These are phyloP conservation scores for Malus hybrid DNA, from an alignment of 331 rosid species.

Conservation along the genomic window DNA sequence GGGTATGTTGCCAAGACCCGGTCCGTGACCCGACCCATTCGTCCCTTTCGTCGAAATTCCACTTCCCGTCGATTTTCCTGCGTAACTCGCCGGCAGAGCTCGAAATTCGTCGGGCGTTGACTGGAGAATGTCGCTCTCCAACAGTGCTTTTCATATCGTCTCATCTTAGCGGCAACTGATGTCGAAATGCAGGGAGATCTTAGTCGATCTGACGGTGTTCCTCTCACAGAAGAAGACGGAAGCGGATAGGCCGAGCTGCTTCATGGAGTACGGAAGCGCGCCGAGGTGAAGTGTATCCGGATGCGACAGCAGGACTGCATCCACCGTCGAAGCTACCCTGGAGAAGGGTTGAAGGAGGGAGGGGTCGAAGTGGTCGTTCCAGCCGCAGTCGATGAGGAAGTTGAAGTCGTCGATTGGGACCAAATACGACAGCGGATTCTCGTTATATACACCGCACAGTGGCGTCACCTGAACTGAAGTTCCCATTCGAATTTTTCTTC, in stretches of 20 bases:
- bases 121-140: conserved; percentile 23
- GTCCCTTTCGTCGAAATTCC: conserved; percentile 12
- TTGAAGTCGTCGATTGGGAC: conserved; percentile 85
- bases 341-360: conserved; percentile 82
- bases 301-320: conserved; percentile 86
- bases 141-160: conserved; percentile 22
- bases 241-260: conserved; percentile 76
- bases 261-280: conserved; percentile 80
- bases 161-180: conserved; percentile 14
- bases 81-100: conserved; percentile 7
- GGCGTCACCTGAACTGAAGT: conserved; percentile 89
- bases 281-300: conserved; percentile 94
- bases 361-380: conserved; percentile 93
- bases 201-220: conserved; percentile 18
- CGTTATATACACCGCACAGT: conserved; percentile 82
- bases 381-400: conserved; percentile 89
- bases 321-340: conserved; percentile 79
- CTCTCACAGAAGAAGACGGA: conserved; percentile 38
- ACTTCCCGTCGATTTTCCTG: conserved; percentile 4
- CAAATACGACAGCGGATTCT: conserved; percentile 83
- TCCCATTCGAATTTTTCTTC: conserved; percentile 41
- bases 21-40: no score
- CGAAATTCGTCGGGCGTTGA: not conserved
- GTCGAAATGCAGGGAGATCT: conserved; percentile 34
- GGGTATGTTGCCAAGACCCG: not conserved